These are phyloP conservation scores for Vitis cinerea DNA, from an alignment of 164 flowering plant species.

Conservation along the genomic window DNA sequence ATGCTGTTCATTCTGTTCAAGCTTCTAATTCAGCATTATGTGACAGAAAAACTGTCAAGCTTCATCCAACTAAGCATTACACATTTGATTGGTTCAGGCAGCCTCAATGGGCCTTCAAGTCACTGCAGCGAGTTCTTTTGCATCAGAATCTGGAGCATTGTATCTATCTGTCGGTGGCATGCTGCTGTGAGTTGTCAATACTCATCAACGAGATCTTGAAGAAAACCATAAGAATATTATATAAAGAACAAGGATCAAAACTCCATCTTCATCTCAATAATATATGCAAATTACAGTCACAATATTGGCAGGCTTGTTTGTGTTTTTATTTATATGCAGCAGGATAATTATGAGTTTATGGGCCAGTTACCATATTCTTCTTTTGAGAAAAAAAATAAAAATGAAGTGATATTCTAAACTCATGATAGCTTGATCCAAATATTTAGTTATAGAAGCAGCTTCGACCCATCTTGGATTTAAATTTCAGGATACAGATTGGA, in stretches of 20 bases:
- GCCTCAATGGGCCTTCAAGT: slow-evolving; percentile 42
- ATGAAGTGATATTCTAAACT: too few species aligned
- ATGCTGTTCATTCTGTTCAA: not conserved
- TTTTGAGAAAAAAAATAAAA: too few species aligned
- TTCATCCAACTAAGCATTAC: not conserved
- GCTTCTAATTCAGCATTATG: not conserved
- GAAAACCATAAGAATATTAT: too few species aligned
- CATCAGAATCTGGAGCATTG: slow-evolving; percentile 20
- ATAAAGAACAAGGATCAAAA: too few species aligned
- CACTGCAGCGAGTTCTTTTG: slow-evolving; percentile 35
- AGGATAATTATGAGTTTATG: not conserved
- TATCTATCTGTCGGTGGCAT: slow-evolving; percentile 49
- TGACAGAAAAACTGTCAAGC: not conserved
- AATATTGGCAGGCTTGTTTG: not conserved
- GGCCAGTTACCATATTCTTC: too few species aligned
- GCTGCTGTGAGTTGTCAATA: slow-evolving; percentile 38
- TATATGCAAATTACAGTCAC: not conserved
- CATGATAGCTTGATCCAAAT: too few species aligned
- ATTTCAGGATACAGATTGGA: not conserved
- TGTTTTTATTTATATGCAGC: not conserved
- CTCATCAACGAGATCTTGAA: not conserved
- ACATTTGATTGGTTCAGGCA: slow-evolving; percentile 28
- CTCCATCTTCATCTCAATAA: not conserved
- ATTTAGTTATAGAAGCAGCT: too few species aligned
- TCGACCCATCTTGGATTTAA: not conserved